Evolutionary conservation across 192 early-diverging fungal species (phyloP).

Genomic region (Podila epigama): DNA sequence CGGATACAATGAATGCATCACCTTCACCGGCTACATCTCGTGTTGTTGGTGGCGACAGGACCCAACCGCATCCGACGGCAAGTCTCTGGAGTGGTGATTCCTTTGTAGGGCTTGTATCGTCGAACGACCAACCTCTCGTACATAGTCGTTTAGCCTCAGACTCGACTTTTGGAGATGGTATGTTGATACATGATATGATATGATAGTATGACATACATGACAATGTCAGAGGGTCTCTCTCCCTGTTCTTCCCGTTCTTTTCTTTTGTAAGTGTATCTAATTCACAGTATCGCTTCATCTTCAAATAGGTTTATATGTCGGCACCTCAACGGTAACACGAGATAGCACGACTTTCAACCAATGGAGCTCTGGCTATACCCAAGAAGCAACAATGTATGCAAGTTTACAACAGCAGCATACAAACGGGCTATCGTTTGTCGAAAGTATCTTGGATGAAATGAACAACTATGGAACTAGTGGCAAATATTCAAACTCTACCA

Average conservation of each 20-base stretch:
- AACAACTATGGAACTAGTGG: background rate
- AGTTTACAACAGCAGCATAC: too few relatives aligned
- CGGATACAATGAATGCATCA: background rate
- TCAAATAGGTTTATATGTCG: background rate
- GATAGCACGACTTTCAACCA: background rate
- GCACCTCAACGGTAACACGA: background rate
- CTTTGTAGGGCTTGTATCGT: constrained; percentile 11
- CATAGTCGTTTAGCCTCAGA: background rate
- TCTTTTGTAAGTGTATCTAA: too few relatives aligned
- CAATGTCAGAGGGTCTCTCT: background rate
- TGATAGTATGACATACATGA: too few relatives aligned
- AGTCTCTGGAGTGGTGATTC: constrained; percentile 40
- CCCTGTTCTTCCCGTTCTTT: background rate
- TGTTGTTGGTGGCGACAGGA: constrained; percentile 32
- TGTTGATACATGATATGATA: background rate
- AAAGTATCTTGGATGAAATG: background rate
- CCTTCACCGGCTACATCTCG: background rate
- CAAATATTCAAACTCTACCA: too few relatives aligned
- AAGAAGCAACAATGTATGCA: background rate
- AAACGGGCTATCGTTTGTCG: background rate
- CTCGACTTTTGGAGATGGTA: background rate
- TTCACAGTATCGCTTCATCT: background rate
- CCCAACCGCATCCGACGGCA: constrained; percentile 2
- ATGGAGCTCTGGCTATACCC: background rate
- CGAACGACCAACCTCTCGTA: constrained; percentile 7